Percentiles rank a stretch among this genome's conserved stretches.
These are phyloP conservation scores for Protea cynaroides DNA, from an alignment of 164 flowering plant species.

Conservation along the genomic window DNA sequence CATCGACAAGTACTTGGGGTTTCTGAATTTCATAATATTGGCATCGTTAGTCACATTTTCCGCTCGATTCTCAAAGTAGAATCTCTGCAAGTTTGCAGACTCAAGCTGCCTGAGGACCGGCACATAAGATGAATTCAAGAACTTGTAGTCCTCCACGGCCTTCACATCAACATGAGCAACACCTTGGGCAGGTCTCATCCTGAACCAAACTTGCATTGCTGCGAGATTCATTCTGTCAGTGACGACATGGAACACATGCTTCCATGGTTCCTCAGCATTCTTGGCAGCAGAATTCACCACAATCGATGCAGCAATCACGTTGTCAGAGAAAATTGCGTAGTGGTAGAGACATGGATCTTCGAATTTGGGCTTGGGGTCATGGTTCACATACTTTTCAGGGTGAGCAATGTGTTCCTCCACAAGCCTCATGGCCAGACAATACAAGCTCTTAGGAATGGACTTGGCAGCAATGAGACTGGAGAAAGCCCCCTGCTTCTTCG, in stretches of 20 bases:
- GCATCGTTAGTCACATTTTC: conserved; percentile 55
- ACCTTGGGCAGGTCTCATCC: conserved; percentile 58
- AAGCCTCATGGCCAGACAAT: conserved; percentile 87
- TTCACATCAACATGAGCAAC: conserved; percentile 85
- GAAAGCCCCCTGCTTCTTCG: conserved; percentile 77
- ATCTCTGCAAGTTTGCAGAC: conserved; percentile 35
- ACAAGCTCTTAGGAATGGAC: conserved; percentile 83
- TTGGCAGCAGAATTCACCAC: conserved; percentile 82
- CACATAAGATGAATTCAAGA: conserved; percentile 64
- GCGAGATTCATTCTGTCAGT: conserved; percentile 80
- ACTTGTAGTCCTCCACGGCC: conserved; percentile 61
- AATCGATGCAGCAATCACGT: conserved; percentile 88
- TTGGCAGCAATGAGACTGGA: conserved; percentile 75
- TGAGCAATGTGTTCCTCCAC: conserved; percentile 73
- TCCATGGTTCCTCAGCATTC: conserved; percentile 79
- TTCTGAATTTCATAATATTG: conserved; percentile 40
- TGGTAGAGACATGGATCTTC: conserved; percentile 82
- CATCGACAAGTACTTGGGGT: conserved; percentile 62
- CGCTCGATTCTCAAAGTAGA: conserved; percentile 36
- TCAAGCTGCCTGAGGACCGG: conserved; percentile 65
- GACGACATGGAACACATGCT: conserved; percentile 88
- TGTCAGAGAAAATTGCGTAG: conserved; percentile 84
- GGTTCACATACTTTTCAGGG: conserved; percentile 71
- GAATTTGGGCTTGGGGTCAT: conserved; percentile 40
- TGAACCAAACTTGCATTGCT: conserved; percentile 95